Conservation (phyloP, 164 flowering plant genomes). For the Piper betle region DNA sequence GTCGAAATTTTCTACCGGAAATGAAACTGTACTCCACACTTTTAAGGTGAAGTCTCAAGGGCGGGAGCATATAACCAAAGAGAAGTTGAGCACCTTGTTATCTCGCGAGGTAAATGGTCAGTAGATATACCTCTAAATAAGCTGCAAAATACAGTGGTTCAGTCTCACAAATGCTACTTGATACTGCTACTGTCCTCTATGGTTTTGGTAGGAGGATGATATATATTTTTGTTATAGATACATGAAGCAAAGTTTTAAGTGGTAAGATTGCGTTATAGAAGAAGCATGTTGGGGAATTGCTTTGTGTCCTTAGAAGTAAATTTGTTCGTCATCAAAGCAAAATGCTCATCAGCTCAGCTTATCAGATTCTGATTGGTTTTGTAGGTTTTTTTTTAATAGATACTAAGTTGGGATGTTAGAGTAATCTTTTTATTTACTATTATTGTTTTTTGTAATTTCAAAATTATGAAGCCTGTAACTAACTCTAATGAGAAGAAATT, state of each 20-base stretch:
- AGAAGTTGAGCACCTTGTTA: constrained; percentile 58
- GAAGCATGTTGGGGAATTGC: background rate
- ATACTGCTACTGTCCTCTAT: background rate
- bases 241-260: background rate
- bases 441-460: no score
- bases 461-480: no score
- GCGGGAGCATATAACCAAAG: constrained; percentile 60
- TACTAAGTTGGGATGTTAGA: no score
- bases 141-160: background rate
- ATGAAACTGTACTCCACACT: constrained; percentile 64
- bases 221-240: background rate
- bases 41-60: constrained; percentile 67
- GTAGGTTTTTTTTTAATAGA: background rate
- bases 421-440: no score
- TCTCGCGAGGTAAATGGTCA: constrained; percentile 9
- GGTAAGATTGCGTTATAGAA: background rate
- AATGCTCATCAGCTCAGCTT: background rate
- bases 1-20: constrained; percentile 43
- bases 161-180: background rate
- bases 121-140: background rate
- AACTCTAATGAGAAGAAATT: no score
- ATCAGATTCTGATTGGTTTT: background rate
- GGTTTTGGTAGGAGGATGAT: background rate
- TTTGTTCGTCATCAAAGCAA: background rate
- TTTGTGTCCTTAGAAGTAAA: background rate